phyloP scores from a whole-genome alignment of 257 asterid genomes.

The Lithospermum erythrorhizon region DNA sequence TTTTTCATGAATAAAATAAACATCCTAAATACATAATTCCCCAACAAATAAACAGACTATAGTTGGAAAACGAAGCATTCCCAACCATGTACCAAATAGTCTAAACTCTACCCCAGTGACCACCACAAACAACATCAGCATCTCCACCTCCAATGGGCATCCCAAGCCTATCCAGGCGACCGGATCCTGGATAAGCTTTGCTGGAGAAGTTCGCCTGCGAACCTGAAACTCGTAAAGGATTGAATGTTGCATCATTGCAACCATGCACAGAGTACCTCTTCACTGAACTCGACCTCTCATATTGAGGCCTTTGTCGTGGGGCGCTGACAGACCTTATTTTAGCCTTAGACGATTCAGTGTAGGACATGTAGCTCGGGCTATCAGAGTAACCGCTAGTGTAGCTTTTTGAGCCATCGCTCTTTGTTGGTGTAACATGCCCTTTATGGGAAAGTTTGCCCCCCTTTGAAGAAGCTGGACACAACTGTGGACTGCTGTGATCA shows the following conservation, averaged over 20 bases:
- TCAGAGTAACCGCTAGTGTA: constrained; percentile 52
- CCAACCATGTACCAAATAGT: too few relatives aligned
- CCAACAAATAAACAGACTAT: too few relatives aligned
- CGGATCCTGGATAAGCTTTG: constrained; percentile 74
- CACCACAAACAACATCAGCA: constrained; percentile 32
- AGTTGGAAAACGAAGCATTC: too few relatives aligned
- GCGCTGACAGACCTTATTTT: constrained; percentile 81
- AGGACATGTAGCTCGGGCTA: constrained; percentile 74
- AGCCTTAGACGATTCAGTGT: constrained; percentile 75
- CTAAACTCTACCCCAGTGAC: constrained; percentile 45
- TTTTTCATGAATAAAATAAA: too few relatives aligned
- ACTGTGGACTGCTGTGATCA: constrained; percentile 41
- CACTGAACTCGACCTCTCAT: constrained; percentile 51
- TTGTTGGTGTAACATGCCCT: constrained; percentile 59
- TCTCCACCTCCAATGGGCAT: constrained; percentile 53
- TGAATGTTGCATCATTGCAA: constrained; percentile 28
- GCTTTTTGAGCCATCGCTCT: constrained; percentile 66
- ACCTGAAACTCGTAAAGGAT: constrained; percentile 26
- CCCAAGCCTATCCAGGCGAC: constrained; percentile 67
- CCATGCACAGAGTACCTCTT: constrained; percentile 57
- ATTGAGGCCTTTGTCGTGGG: constrained; percentile 65
- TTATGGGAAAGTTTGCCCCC: constrained; percentile 24
- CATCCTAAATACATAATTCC: too few relatives aligned
- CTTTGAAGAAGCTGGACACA: constrained; percentile 38
- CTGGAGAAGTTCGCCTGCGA: constrained; percentile 32